Evolutionary conservation across 805 yeast genomes (phyloP), one percentile per base, ranked within the genome.

Genomic region (Barnettozyma vustinii): DNA sequence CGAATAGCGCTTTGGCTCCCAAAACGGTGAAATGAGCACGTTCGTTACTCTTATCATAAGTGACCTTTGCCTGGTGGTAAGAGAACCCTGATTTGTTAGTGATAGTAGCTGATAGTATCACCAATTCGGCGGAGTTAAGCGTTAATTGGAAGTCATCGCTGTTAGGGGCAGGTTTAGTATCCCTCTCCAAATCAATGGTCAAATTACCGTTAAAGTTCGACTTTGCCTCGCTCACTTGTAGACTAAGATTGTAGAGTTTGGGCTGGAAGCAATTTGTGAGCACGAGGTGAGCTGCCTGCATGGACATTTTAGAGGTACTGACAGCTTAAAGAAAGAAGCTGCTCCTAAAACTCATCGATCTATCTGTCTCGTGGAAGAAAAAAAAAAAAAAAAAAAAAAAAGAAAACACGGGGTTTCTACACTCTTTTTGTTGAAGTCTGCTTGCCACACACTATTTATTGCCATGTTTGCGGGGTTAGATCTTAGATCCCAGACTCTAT

Each of bases 141-240:
- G 56, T 52, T 26, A 73, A 44, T 9, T 54, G 44, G 44, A 68
- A 69, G 4, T 44, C 43, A 40, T 23, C 40, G 43, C 12, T 44
- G 33, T 20, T 21, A 13, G 37, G 25, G n/a, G 3, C 9, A 16
- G 20, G 23, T 20, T 45, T 33, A 2, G 20, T 4, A 10, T 63
- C 65, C 18, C 52, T 51, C 6, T 18, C 39, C 46, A 72, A 58
- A 9, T 61, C 56, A 26, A 73, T 61, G 4, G 45, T 40, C 4
- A 70, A 54, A n/a, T 53, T 40, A 30, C 82, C 82, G 15, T 59
- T 64, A 60, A 79, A 79, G 56, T 75, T 77, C 9, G 77, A 68
- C 61, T 73, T 75, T 16, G 56, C 48, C 47, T 74, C 80, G 59
- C 70, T 71, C 36, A 79, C 56, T 4, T 57, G 58, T 30, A 78